Base-by-base conservation (phyloP, 2,329 filamentous ascomycete genomes). In the Diaporthe sp. region DNA sequence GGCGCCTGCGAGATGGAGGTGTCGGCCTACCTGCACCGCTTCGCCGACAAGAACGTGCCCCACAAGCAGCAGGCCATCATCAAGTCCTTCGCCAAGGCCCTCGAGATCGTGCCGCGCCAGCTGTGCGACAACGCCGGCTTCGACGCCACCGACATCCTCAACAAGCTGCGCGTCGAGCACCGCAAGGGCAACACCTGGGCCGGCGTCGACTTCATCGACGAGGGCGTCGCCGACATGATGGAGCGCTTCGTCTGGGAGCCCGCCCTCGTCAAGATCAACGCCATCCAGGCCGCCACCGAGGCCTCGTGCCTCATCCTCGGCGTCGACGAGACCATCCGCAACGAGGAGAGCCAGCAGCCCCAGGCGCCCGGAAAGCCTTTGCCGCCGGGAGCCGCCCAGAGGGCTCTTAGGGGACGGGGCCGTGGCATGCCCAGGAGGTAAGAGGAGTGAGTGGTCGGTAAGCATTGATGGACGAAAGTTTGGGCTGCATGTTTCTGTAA, bases 81-180 rank as follows among this genome's bases (percentile, higher is more conserved):
- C 89, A 98, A 98, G 88, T 94, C 95, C 7, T 98, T 98, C 80
- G 97, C 97, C 80, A 98, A 98, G 88, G 97, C 97, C 1, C 91
- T 99, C 73, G 97, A 99, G 87, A 93, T 98, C 76, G 97, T 99
- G 80, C 97, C 97, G 31, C 93, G 97, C 81, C 97, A 98, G 87
- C 90, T 99, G 76, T 99, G 97, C 88, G 97, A 99, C 88, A 99
- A 99, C 82, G 97, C 97, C 74, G 97, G 97, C 78, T 98, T 99
- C 83, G 97, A 99, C 83, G 96, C 97, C 37, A 99, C 97, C 71
- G 97, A 99, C 82, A 98, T 99, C 79, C 92, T 99, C 78, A 99
- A 98, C 89, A 93, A 95, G 82, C 90, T 99, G 79, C 94, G 97
- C 74, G 97, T 98, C 76, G 96, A 98, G 90, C 97, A 99, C 88